Conservation (phyloP, 495 filamentous ascomycete species). For the Eremomyces bilateralis region DNA sequence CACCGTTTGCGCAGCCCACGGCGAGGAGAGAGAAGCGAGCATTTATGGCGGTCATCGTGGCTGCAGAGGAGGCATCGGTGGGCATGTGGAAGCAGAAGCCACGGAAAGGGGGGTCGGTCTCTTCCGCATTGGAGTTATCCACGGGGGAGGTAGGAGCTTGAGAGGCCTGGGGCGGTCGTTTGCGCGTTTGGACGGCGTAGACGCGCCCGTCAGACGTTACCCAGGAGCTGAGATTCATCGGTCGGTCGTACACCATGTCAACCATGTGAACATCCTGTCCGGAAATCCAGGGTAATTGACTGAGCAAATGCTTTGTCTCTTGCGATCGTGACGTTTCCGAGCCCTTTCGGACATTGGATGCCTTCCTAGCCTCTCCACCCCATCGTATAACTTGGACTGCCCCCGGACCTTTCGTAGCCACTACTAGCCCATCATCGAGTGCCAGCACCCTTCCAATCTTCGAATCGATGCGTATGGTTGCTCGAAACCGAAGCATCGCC, state of each 20-base stretch:
- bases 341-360: constrained; percentile 54
- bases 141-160: background rate
- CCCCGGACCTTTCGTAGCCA: constrained; percentile 80
- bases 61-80: constrained; percentile 31
- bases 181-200: constrained; percentile 71
- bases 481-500: constrained; percentile 75
- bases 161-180: background rate
- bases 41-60: constrained; percentile 62
- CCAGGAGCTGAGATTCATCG: constrained; percentile 94
- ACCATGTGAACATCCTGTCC: constrained; percentile 51
- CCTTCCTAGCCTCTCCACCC: no score
- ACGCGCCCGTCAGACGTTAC: constrained; percentile 74
- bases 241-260: constrained; percentile 89
- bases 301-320: constrained; percentile 77
- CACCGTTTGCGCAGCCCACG: constrained; percentile 61
- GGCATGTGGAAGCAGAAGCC: constrained; percentile 82
- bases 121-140: constrained; percentile 2
- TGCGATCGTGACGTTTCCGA: constrained; percentile 72
- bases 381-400: constrained; percentile 93
- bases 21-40: constrained; percentile 86
- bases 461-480: constrained; percentile 96
- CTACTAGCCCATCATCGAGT: constrained; percentile 79
- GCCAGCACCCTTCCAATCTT: constrained; percentile 77
- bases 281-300: constrained; percentile 61
- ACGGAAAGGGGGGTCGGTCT: constrained; percentile 37